These are phyloP conservation scores for Ustilago bromivora DNA, from an alignment of 1,284 basidiomycete species.

Conservation along the genomic window DNA sequence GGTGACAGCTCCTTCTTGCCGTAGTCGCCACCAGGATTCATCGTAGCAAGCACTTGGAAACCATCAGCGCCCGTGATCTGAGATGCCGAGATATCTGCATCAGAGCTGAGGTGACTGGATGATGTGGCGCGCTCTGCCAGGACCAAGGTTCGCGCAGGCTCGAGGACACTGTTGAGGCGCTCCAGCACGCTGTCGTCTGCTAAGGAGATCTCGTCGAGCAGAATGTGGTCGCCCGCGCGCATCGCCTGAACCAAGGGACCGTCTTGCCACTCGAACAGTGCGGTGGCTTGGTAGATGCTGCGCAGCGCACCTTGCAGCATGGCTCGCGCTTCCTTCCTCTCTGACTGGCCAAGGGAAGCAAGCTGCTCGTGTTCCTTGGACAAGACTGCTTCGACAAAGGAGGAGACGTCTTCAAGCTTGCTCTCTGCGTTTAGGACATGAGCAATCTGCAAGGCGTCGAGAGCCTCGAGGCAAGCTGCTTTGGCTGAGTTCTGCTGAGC, in stretches of 20 bases:
- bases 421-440: constrained; percentile 29
- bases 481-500: constrained; percentile 70
- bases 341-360: constrained; percentile 10
- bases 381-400: constrained; percentile 27
- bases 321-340: constrained; percentile 14
- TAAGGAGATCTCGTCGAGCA: constrained; percentile 96
- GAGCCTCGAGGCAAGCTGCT: constrained; percentile 57
- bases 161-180: constrained; percentile 94
- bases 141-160: constrained; percentile 88
- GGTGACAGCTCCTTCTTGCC: constrained; percentile 99
- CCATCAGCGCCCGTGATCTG: constrained; percentile 54
- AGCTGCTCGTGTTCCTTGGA: constrained; percentile 21
- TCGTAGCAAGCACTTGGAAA: constrained; percentile 95
- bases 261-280: constrained; percentile 96
- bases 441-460: constrained; percentile 42
- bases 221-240: constrained; percentile 84
- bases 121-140: constrained; percentile 89
- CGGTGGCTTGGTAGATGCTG: constrained; percentile 72
- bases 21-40: constrained; percentile 99
- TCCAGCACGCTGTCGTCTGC: constrained; percentile 99
- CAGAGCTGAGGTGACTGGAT: constrained; percentile 70
- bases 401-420: constrained; percentile 42
- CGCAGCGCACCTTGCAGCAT: constrained; percentile 71
- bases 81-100: constrained; percentile 42
- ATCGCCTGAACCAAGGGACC: constrained; percentile 95